A percentile compares a stretch with the other conserved stretches of the same genome.
These are phyloP conservation scores for Ganoderma meredithae DNA, from an alignment of 1,284 basidiomycete genomes.

Conservation along the genomic window DNA sequence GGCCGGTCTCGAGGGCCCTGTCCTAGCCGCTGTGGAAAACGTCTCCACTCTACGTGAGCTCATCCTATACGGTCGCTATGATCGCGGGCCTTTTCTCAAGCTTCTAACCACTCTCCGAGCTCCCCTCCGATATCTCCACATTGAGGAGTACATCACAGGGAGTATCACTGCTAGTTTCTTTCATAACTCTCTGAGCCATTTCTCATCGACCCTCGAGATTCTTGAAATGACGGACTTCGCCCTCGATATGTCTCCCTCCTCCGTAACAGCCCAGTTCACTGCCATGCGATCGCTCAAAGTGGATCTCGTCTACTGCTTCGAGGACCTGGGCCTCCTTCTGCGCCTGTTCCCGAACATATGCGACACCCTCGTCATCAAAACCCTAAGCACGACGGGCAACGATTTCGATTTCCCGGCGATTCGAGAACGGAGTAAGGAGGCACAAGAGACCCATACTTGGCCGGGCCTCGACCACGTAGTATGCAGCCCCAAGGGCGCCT, in stretches of 20 bases:
- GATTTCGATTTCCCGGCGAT: not conserved
- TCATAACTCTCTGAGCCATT: not conserved
- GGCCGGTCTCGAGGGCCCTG: not conserved
- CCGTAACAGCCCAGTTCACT: not conserved
- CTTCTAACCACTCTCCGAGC: not conserved
- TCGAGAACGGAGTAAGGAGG: not conserved
- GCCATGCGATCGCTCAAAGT: not conserved
- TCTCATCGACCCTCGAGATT: not conserved
- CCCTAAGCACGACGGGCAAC: not conserved
- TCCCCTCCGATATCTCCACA: not conserved
- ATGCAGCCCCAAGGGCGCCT: not conserved
- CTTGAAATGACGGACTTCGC: not conserved
- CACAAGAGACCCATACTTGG: not conserved
- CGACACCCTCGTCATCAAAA: not conserved
- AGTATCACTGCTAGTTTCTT: not conserved
- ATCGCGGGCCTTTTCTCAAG: not conserved
- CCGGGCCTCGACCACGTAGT: not conserved
- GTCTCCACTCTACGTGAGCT: not conserved
- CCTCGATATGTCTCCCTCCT: not conserved
- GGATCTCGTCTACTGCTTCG: not conserved
- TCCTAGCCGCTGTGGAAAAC: not conserved
- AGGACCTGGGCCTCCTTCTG: not conserved
- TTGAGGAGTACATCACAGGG: not conserved
- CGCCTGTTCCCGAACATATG: conserved; percentile 1
- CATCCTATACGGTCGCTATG: not conserved